phyloP scores from a whole-genome alignment of 2,329 filamentous ascomycete genomes.

The Escovopsis weberi region DNA sequence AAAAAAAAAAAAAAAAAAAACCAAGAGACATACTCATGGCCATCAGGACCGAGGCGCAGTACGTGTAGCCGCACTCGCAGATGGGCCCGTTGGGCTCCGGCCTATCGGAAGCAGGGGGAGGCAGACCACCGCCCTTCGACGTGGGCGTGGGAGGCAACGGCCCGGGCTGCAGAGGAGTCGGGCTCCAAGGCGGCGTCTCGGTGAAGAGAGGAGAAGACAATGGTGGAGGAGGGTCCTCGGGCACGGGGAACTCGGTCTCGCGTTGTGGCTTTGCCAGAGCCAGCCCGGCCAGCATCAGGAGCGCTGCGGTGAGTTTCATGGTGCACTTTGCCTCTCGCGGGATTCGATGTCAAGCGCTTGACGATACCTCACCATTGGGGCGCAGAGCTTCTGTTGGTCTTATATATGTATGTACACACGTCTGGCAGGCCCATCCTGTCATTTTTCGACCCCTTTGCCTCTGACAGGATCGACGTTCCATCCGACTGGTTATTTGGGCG shows the following conservation, averaged over 20 bases:
- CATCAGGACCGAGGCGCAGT: conserved; percentile 25
- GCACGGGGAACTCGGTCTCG: conserved; percentile 6
- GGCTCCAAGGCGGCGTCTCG: conserved; percentile 1
- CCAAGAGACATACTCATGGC: conserved; percentile 17
- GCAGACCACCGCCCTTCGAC: conserved; percentile 1
- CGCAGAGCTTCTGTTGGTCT: background rate
- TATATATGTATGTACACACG: background rate
- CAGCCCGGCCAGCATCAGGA: conserved; percentile 11
- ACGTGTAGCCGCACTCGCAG: conserved; percentile 28
- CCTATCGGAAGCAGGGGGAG: conserved; percentile 7
- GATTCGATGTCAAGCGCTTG: background rate
- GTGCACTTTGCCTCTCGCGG: background rate
- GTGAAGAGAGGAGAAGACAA: conserved; percentile 9
- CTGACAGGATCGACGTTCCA: background rate
- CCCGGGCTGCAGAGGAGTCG: conserved; percentile 9
- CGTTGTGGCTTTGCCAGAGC: conserved; percentile 13
- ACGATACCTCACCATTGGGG: background rate
- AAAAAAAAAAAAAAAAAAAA: background rate
- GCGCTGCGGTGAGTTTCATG: conserved; percentile 14
- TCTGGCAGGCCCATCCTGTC: background rate
- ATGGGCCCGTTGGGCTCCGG: conserved; percentile 16
- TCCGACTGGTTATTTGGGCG: background rate
- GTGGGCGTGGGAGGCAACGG: conserved; percentile 4
- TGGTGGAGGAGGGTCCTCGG: conserved; percentile 11
- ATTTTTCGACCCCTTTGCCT: background rate